A percentile compares a stretch with the other conserved stretches of the same genome.
Conservation (phyloP, 2,329 filamentous ascomycete species). For the Talaromyces sp. region DNA sequence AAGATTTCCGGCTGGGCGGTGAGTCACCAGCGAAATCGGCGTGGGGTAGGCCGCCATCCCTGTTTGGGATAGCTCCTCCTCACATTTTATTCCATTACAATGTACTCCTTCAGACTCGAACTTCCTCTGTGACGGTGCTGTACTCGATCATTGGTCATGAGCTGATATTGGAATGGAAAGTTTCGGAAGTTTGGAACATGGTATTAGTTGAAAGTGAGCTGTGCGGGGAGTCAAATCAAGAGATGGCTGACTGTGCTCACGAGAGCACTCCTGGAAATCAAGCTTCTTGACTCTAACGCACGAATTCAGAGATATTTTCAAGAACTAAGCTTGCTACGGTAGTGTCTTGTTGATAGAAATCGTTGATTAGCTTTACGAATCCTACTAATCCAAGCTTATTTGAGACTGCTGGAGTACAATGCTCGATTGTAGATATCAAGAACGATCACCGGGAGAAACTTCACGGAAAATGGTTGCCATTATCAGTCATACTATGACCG, state of each 20-base stretch:
- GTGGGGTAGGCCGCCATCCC: constrained; percentile 11
- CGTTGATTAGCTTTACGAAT: neutral
- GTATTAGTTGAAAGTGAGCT: neutral
- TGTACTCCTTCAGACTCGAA: neutral
- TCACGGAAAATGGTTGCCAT: neutral
- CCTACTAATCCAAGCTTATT: neutral
- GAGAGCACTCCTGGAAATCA: neutral
- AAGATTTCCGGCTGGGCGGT: constrained; percentile 15
- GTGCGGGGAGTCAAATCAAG: neutral
- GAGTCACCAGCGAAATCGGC: constrained; percentile 19
- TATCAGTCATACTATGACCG: too few species aligned
- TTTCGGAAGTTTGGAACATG: too few species aligned
- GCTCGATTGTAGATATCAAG: neutral
- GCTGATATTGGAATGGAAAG: too few species aligned
- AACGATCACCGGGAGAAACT: neutral
- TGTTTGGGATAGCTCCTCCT: neutral
- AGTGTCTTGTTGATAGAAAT: neutral
- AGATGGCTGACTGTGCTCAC: neutral
- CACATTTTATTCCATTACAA: too few species aligned
- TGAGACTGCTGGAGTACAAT: neutral
- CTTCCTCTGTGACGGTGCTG: neutral
- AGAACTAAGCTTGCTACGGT: neutral
- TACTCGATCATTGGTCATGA: too few species aligned
- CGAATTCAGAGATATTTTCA: neutral
- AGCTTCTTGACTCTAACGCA: neutral